These are phyloP conservation scores for Microdochium nivale DNA, from an alignment of 2,329 filamentous ascomycete species.

Conservation along the genomic window DNA sequence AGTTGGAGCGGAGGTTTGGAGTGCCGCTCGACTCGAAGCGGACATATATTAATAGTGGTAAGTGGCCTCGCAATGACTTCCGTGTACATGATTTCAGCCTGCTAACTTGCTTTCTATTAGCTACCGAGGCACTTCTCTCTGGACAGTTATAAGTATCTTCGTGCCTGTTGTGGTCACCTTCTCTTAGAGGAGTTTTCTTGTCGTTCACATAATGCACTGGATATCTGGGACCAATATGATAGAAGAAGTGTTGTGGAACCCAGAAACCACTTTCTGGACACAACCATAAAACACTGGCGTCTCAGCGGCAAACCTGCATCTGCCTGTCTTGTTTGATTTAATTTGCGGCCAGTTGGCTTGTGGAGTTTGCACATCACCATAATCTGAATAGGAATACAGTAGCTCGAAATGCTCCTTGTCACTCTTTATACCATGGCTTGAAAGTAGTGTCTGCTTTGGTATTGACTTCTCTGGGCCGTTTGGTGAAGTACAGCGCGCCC, in stretches of 20 bases:
- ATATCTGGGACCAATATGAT: not conserved
- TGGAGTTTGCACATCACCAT: not conserved
- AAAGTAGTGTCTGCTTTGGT: no score
- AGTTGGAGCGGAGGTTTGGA: slow-evolving; percentile 85
- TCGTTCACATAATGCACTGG: not conserved
- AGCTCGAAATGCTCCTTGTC: no score
- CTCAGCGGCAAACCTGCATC: not conserved
- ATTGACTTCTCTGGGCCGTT: no score
- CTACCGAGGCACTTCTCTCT: slow-evolving; percentile 71
- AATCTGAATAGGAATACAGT: not conserved
- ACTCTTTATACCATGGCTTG: no score
- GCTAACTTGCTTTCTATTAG: slow-evolving; percentile 27
- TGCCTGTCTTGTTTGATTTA: not conserved
- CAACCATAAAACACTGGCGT: not conserved
- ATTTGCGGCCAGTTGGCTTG: not conserved
- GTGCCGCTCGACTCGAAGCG: slow-evolving; percentile 79
- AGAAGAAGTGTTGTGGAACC: not conserved
- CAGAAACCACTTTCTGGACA: not conserved
- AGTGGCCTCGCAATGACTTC: no score
- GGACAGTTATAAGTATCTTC: slow-evolving; percentile 54
- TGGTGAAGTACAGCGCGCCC: no score
- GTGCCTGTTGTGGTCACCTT: slow-evolving; percentile 1
- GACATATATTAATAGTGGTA: slow-evolving; percentile 89
- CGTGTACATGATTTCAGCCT: slow-evolving; percentile 10
- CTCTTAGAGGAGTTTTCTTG: not conserved